These are phyloP conservation scores for Parachaetomium inaequale DNA, from an alignment of 495 filamentous ascomycete species.

Conservation along the genomic window DNA sequence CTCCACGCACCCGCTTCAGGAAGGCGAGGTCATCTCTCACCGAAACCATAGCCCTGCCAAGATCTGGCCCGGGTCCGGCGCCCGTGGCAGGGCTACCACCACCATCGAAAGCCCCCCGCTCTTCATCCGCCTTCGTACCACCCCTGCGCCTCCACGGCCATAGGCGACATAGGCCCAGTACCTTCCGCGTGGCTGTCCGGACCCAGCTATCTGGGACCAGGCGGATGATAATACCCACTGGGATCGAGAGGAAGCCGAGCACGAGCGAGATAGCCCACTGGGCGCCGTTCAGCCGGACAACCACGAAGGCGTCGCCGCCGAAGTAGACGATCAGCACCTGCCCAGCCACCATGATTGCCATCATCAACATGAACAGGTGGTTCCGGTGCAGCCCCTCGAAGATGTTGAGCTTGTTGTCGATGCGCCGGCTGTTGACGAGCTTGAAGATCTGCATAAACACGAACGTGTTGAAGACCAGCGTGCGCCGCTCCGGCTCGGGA, in stretches of 20 bases:
- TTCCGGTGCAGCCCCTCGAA: conserved; percentile 78
- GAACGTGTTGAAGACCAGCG: conserved; percentile 82
- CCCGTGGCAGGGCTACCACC: background rate
- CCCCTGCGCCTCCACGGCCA: background rate
- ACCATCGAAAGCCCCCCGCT: background rate
- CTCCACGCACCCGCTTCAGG: conserved; percentile 12
- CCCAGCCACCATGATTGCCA: conserved; percentile 74
- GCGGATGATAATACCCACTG: conserved; percentile 18
- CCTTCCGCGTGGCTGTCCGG: background rate
- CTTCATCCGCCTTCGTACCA: background rate
- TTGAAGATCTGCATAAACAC: conserved; percentile 95
- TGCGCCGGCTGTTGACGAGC: conserved; percentile 47
- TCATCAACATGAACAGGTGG: conserved; percentile 75
- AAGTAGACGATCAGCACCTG: conserved; percentile 75
- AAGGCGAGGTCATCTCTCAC: conserved; percentile 9
- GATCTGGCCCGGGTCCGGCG: background rate
- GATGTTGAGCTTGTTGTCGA: conserved; percentile 85
- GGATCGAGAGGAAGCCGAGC: conserved; percentile 19
- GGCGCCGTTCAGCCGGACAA: conserved; percentile 48
- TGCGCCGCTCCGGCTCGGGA: conserved; percentile 40
- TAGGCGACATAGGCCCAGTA: background rate
- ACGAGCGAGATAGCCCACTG: conserved; percentile 56
- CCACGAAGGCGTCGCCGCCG: conserved; percentile 64
- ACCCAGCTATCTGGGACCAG: conserved; percentile 16
- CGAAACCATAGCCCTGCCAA: background rate